Evolutionary conservation across 352 stramenopile genomes (phyloP), one percentile per base, ranked within the genome.

Genomic region (Pythium myriotylum): DNA sequence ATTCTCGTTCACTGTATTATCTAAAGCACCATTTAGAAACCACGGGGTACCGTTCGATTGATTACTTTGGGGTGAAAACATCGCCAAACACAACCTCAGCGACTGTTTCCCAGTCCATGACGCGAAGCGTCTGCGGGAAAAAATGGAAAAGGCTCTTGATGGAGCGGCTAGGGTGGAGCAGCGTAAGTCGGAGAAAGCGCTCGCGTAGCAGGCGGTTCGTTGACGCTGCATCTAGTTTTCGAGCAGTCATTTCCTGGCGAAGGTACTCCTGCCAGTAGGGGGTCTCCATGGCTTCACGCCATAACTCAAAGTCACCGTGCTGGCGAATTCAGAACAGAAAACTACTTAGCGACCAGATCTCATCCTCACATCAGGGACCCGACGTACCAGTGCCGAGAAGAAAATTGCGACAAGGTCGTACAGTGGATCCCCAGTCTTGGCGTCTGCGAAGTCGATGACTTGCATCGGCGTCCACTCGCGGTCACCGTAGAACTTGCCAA

Each of bases 381-480:
- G 35, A 10, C 81, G 57, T 73, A 95, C 86, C 77, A 95, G 52
- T 29, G 80, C 76, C 19, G 83, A 76, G 59, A 93, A 91, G 57
- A 94, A 87, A 23, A 95, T 62, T 7, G 86, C 81, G 12, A 95
- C 76, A 22, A 96, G 71, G 50, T 96, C 88, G 61, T 91, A 96
- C 14, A 96, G 50, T 49, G 86, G 85, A 63, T 96, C 88, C 23
- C 86, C 88, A 0, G 77, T 89, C 78, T 94, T 94, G 60, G 80
- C 72, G 62, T 96, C 88, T 0, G 86, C 88, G 62, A 95, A 95
- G 56, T 96, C 88, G 59, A 96, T 93, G 55, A 96, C 81, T 9
- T 77, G 78, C 12, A 62, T 73, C 7, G 86, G 84, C 50, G 66
- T 54, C 86, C 86, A 95, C 55, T 81, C 59, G 27, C 72, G 51